Conservation (phyloP, 306 rosid genomes). For the Quercus wislizeni region DNA sequence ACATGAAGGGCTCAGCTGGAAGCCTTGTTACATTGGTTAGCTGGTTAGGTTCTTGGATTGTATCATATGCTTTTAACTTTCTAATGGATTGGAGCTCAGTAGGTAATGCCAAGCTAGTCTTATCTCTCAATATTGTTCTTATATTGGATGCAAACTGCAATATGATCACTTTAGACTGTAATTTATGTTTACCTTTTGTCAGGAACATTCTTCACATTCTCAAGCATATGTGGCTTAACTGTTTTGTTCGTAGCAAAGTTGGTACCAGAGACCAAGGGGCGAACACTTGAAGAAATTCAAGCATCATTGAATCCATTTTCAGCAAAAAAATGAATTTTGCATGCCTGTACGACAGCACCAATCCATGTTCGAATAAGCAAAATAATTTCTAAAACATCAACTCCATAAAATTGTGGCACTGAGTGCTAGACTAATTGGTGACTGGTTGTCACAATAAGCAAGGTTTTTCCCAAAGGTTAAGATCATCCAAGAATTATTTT, state of each 20-base stretch:
- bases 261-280: slow-evolving; percentile 81
- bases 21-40: slow-evolving; percentile 62
- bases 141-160: background rate
- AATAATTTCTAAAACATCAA: too few species aligned
- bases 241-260: slow-evolving; percentile 55
- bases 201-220: slow-evolving; percentile 74
- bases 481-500: too few species aligned
- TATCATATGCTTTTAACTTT: slow-evolving; percentile 66
- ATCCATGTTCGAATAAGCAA: too few species aligned
- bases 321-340: background rate
- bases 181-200: slow-evolving; percentile 2
- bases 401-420: too few species aligned
- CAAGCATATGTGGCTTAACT: slow-evolving; percentile 50
- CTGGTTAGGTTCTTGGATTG: slow-evolving; percentile 62
- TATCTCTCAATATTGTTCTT: background rate
- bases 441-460: too few species aligned
- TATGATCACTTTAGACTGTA: background rate
- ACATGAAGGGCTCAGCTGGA: slow-evolving; percentile 80
- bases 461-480: too few species aligned
- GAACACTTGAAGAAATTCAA: slow-evolving; percentile 79
- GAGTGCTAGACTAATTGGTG: too few species aligned
- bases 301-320: slow-evolving; percentile 46
- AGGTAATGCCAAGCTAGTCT: slow-evolving; percentile 29
- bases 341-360: too few species aligned
- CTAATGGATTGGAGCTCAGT: slow-evolving; percentile 68